phyloP scores from a whole-genome alignment of 2,329 filamentous ascomycete genomes.

The Xylariaceae sp. region DNA sequence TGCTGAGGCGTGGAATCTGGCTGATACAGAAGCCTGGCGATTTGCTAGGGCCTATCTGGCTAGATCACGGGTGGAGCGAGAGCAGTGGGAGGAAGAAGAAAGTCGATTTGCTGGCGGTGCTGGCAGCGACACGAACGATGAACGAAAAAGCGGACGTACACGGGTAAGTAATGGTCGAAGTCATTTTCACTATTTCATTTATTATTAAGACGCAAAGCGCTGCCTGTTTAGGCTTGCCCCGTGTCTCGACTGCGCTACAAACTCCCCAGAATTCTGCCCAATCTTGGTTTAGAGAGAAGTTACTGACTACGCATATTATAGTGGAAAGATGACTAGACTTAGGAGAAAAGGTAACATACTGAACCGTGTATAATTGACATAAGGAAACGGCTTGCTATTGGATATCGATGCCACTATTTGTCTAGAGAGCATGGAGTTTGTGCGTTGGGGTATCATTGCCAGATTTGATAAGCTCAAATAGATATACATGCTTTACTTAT shows the following conservation, averaged over 20 bases:
- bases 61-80: slow-evolving; percentile 65
- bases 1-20: slow-evolving; percentile 71
- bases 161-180: slow-evolving; percentile 23
- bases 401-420: slow-evolving; percentile 12
- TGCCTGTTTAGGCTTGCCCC: neutral
- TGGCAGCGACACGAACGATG: slow-evolving; percentile 53
- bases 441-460: slow-evolving; percentile 17
- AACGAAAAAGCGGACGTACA: slow-evolving; percentile 41
- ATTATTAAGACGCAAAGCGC: no score
- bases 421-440: slow-evolving; percentile 23
- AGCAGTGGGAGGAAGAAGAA: slow-evolving; percentile 74
- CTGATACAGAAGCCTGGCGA: slow-evolving; percentile 78
- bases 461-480: slow-evolving; percentile 6
- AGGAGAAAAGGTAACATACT: slow-evolving; percentile 1
- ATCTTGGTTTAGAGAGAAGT: no score
- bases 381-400: slow-evolving; percentile 12
- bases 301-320: no score
- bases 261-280: no score
- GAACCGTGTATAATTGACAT: slow-evolving; percentile 10
- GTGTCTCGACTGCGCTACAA: no score
- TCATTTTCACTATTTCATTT: no score
- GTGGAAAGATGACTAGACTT: slow-evolving; percentile 24
- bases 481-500: neutral
- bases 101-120: slow-evolving; percentile 66
- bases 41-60: slow-evolving; percentile 74